Evolutionary conservation across 495 filamentous ascomycete genomes (phyloP).

Genomic region (Mycothermus thermophilus): DNA sequence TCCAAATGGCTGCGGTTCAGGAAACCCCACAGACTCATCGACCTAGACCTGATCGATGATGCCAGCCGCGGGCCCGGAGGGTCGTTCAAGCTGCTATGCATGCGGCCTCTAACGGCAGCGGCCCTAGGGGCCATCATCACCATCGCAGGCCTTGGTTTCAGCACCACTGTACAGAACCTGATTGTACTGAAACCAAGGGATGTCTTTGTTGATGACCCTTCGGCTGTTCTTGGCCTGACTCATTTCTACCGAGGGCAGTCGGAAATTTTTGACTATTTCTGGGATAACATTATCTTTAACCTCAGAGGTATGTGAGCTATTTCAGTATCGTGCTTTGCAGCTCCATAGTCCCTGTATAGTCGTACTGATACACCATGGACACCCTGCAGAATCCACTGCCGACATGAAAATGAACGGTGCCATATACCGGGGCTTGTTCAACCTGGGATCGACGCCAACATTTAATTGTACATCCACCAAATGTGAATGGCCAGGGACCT

Average conservation of each 20-base stretch:
- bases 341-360: too few species aligned
- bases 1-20: slow-evolving; percentile 37
- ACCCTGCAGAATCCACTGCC: too few species aligned
- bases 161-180: too few species aligned
- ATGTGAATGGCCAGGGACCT: slow-evolving; percentile 4
- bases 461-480: slow-evolving; percentile 8
- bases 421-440: slow-evolving; percentile 5
- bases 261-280: too few species aligned
- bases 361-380: too few species aligned
- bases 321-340: too few species aligned
- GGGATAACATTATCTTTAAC: too few species aligned
- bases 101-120: slow-evolving; percentile 1
- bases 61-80: slow-evolving; percentile 19
- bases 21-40: slow-evolving; percentile 21
- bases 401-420: slow-evolving; percentile 8
- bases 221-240: too few species aligned
- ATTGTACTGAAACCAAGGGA: not conserved
- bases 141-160: slow-evolving; percentile 9
- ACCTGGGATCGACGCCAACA: slow-evolving; percentile 1
- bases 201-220: too few species aligned
- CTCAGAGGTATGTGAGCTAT: too few species aligned
- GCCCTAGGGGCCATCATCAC: slow-evolving; percentile 8
- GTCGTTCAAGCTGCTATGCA: slow-evolving; percentile 7
- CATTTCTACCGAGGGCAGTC: too few species aligned
- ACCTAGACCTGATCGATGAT: slow-evolving; percentile 31